A percentile compares a stretch with the other conserved stretches of the same genome.
Evolutionary conservation across 148 eudicot genomes (phyloP).

Genomic region (Tetragonia tetragonoides): DNA sequence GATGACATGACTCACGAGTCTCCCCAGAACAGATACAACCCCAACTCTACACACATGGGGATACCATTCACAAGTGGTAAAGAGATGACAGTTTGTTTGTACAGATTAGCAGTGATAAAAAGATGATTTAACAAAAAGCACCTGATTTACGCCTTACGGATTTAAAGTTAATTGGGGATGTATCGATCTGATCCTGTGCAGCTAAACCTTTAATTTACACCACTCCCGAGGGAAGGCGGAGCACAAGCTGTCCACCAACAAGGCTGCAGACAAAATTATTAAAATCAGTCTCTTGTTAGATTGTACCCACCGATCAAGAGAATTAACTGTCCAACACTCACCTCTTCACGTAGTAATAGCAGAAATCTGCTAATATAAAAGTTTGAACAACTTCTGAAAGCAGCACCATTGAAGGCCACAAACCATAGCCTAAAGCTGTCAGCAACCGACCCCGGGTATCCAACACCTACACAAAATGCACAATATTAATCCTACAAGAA

Average conservation of each 20-base stretch:
- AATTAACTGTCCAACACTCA: not conserved
- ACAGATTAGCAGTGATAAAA: constrained; percentile 6
- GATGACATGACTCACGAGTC: too few species aligned
- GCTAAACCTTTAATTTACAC: constrained; percentile 22
- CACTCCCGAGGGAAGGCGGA: constrained; percentile 46
- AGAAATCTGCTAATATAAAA: constrained; percentile 47
- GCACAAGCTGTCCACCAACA: constrained; percentile 47
- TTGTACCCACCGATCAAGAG: not conserved
- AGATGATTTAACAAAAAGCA: not conserved
- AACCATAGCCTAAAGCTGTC: constrained; percentile 45
- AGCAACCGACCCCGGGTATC: constrained; percentile 42
- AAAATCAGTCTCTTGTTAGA: not conserved
- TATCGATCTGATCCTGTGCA: constrained; percentile 7
- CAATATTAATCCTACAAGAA: not conserved
- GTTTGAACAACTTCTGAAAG: constrained; percentile 48
- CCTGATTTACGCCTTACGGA: not conserved
- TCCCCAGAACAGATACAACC: constrained; percentile 3
- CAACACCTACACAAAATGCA: constrained; percentile 30
- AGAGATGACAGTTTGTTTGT: constrained; percentile 8
- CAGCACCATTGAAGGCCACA: constrained; percentile 47
- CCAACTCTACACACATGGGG: not conserved
- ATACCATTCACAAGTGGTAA: not conserved
- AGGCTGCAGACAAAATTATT: constrained; percentile 28
- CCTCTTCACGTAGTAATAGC: constrained; percentile 49
- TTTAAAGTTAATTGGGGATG: constrained; percentile 12